These are phyloP conservation scores for Aspergillus fijiensis DNA, from an alignment of 2,329 filamentous ascomycete species.

Conservation along the genomic window DNA sequence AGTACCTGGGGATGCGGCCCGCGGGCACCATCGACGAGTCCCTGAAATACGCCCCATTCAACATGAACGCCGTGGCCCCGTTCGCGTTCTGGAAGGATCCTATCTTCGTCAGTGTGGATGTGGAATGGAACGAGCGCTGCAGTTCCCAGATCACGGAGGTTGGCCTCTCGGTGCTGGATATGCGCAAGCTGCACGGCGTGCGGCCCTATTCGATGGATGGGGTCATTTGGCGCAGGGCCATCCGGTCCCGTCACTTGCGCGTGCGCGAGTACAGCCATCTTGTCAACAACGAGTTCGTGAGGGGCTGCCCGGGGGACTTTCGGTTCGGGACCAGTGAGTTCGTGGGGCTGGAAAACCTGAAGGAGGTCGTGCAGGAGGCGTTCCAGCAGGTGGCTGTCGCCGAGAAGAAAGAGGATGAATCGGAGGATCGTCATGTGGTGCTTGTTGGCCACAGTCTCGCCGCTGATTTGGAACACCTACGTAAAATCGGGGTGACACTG, in stretches of 20 bases:
- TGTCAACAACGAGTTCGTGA: conserved; percentile 66
- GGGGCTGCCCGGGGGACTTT: conserved; percentile 75
- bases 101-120: conserved; percentile 75
- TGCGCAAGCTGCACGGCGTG: conserved; percentile 54
- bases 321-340: conserved; percentile 64
- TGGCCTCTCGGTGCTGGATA: conserved; percentile 79
- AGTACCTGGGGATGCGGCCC: conserved; percentile 68
- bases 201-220: conserved; percentile 61
- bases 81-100: conserved; percentile 54
- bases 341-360: conserved; percentile 48
- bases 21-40: conserved; percentile 20
- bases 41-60: conserved; percentile 16
- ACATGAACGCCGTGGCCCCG: conserved; percentile 27
- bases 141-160: conserved; percentile 75
- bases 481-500: conserved; percentile 57
- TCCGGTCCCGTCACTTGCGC: conserved; percentile 73
- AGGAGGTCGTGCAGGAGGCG: conserved; percentile 51
- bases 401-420: not conserved
- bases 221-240: conserved; percentile 63
- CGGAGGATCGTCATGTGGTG: conserved; percentile 59
- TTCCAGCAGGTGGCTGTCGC: conserved; percentile 45
- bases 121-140: conserved; percentile 74
- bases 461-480: conserved; percentile 68
- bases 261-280: conserved; percentile 67
- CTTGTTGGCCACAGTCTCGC: conserved; percentile 75